phyloP scores from a whole-genome alignment of 148 eudicot genomes.

The Cornus florida region DNA sequence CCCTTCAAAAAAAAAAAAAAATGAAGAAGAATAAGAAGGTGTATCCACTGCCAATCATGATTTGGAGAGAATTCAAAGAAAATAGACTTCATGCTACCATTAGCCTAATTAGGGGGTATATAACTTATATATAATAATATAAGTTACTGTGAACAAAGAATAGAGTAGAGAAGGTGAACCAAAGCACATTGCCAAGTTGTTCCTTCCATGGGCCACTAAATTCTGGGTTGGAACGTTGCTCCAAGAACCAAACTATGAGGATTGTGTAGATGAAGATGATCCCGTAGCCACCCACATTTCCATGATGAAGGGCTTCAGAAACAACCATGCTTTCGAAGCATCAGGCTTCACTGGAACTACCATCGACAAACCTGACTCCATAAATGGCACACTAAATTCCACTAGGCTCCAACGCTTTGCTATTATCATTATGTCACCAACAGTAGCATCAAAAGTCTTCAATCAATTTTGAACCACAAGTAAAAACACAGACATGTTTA shows the following conservation, averaged over 20 bases:
- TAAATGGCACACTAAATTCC: slow-evolving; percentile 34
- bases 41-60: no score
- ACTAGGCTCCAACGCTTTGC: slow-evolving; percentile 16
- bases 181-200: slow-evolving; percentile 16
- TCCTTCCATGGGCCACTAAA: slow-evolving; percentile 24
- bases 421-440: slow-evolving; percentile 31
- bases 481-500: no score
- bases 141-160: slow-evolving; percentile 32
- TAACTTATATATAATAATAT: no score
- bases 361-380: slow-evolving; percentile 27
- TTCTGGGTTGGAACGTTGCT: slow-evolving; percentile 10
- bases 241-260: slow-evolving; percentile 26
- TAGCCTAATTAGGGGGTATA: no score
- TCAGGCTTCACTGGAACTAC: slow-evolving; percentile 21
- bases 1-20: slow-evolving; percentile 6
- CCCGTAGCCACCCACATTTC: slow-evolving; percentile 25
- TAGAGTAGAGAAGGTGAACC: slow-evolving; percentile 28
- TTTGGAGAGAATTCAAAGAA: no score
- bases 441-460: slow-evolving; percentile 25
- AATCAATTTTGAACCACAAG: neutral
- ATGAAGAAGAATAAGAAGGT: no score
- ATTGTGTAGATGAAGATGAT: slow-evolving; percentile 21
- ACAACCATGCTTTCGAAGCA: slow-evolving; percentile 21
- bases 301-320: slow-evolving; percentile 27
- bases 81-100: no score